Conservation (phyloP, 768 basidiomycete genomes). For the Leccinum rimulosum region DNA sequence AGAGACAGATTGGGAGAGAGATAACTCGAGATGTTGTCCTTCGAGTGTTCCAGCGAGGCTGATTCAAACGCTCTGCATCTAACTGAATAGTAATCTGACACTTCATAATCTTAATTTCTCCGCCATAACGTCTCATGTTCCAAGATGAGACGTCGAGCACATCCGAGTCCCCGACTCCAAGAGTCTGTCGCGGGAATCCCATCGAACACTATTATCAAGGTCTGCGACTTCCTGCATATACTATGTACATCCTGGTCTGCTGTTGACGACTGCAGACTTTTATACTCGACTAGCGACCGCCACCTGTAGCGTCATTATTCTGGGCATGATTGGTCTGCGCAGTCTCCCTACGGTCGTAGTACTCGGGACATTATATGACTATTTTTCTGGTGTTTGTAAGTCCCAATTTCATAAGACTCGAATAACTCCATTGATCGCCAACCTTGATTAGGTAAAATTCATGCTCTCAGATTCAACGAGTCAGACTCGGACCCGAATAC, state of each 20-base stretch:
- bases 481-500: slow-evolving; percentile 19
- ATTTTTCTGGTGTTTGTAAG: slow-evolving; percentile 44
- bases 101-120: no score
- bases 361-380: slow-evolving; percentile 44
- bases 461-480: background rate
- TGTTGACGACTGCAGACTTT: slow-evolving; percentile 29
- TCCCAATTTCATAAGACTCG: background rate
- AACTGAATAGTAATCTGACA: background rate
- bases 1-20: background rate
- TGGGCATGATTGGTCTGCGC: slow-evolving; percentile 31
- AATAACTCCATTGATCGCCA: background rate
- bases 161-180: background rate
- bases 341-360: slow-evolving; percentile 35
- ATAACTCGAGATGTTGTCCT: background rate
- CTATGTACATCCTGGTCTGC: no score
- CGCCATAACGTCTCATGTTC: background rate
- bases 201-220: slow-evolving; percentile 33
- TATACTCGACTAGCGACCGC: slow-evolving; percentile 35
- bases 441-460: background rate
- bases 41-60: background rate
- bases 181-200: background rate
- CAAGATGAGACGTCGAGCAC: slow-evolving; percentile 4
- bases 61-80: background rate
- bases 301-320: slow-evolving; percentile 36
- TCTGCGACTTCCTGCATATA: background rate